Base-by-base conservation (phyloP, 1,284 basidiomycete genomes). In the Melampsora larici-populina region DNA sequence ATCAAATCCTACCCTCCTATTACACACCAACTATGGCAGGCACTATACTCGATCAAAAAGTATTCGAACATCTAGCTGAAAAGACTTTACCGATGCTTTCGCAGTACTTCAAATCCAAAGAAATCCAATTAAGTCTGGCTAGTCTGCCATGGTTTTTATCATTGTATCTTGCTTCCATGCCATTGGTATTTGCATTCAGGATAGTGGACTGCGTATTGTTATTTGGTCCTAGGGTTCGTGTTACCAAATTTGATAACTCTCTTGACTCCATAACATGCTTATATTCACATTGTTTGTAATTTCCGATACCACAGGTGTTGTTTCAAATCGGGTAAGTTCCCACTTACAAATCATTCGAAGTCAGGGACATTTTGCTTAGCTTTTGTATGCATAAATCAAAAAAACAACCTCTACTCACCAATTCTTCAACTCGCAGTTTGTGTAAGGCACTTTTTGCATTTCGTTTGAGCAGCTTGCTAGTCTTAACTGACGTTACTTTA, bases 141-240 rank as follows among this genome's bases (percentile, higher is more conserved):
- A 97, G 94, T 1, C 85, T 99, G 40, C 97, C 97, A 15, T 99
- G 97, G 97, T 99, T 99, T 87, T 86, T 99, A 81, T 86, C 76
- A 73, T 70, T 93, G 80, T 95, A 90, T 84, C 98, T 99, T 86
- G 98, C 98, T 85, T 96, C 93, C 81, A 97, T 99, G 94, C 97
- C 97, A 0, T 92, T 99, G 89, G 91, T 99, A 66, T 99, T 99
- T 83, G 96, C 97, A 0, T 99, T 98, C 87, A 89, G 97, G 65
- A 94, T 99, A 82, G 93, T 97, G 1, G 97, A 99, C 84, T 99
- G 97, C 84, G 97, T 99, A 85, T 92, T 99, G 86, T 95, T 95
- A 80, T 98, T 97, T 93, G 97, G 97, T 0, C 94, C 96, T 1
- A 98, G 94, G 92, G 92, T 93, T 82, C 84, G 92, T 85, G 33